These are phyloP conservation scores for Balakata baccata DNA, from an alignment of 345 rosid species.

Conservation along the genomic window DNA sequence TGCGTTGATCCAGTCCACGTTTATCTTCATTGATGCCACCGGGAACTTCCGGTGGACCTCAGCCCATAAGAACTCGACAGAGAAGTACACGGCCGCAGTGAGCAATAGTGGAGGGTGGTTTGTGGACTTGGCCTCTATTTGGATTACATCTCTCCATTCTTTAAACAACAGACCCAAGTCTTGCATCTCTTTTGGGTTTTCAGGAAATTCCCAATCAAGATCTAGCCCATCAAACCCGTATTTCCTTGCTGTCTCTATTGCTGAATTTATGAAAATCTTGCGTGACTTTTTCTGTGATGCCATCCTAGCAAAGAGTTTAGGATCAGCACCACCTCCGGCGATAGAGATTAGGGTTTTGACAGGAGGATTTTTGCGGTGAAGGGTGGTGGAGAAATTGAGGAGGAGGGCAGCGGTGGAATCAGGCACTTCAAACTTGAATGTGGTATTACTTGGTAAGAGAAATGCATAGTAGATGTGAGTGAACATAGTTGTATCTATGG, in stretches of 20 bases:
- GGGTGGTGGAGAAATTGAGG: constrained; percentile 43
- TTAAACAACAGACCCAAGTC: constrained; percentile 29
- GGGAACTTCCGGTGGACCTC: constrained; percentile 32
- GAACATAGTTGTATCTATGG: constrained; percentile 45
- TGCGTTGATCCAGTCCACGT: constrained; percentile 61
- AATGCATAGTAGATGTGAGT: constrained; percentile 59
- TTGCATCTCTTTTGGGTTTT: constrained; percentile 35
- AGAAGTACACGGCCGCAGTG: constrained; percentile 57
- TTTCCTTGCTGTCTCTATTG: constrained; percentile 41
- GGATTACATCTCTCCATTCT: constrained; percentile 44
- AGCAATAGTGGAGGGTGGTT: constrained; percentile 36
- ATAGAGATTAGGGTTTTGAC: constrained; percentile 50
- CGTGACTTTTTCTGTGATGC: constrained; percentile 37
- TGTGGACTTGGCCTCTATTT: constrained; percentile 37
- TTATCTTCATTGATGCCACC: constrained; percentile 22
- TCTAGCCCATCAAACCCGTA: constrained; percentile 56
- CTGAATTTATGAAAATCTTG: constrained; percentile 37
- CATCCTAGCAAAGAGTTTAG: constrained; percentile 30
- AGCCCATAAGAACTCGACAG: constrained; percentile 29
- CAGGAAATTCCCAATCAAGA: constrained; percentile 61
- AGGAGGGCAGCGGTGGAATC: constrained; percentile 15
- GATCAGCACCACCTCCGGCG: constrained; percentile 33
- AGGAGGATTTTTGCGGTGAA: constrained; percentile 36
- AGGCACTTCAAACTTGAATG: constrained; percentile 36
- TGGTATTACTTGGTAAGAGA: constrained; percentile 42